Conservation (phyloP, 331 rosid species). For the Phaseolus coccineus region DNA sequence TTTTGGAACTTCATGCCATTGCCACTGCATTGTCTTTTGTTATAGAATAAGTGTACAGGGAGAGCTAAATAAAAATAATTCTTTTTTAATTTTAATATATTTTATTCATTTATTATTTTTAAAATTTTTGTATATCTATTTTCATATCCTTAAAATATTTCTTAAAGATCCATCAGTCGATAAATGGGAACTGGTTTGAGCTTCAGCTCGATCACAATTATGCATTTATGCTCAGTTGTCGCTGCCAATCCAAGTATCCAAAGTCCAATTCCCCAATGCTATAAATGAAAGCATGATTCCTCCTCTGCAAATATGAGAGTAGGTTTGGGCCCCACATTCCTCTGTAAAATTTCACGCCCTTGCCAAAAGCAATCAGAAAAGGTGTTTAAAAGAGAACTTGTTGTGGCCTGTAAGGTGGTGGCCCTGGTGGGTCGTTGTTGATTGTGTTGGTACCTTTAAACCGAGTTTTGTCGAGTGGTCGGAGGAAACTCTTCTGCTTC, state of each 20-base stretch:
- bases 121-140: no score
- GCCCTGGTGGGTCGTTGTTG: constrained; percentile 76
- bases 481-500: constrained; percentile 53
- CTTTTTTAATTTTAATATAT: no score
- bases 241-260: constrained; percentile 43
- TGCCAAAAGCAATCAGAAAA: constrained; percentile 56
- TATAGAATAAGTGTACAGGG: not conserved
- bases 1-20: constrained; percentile 13
- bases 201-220: not conserved
- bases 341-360: constrained; percentile 74
- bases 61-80: no score
- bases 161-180: no score
- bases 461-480: constrained; percentile 79
- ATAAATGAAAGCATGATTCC: constrained; percentile 23
- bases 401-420: constrained; percentile 69
- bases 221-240: constrained; percentile 13
- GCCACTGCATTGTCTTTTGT: not conserved
- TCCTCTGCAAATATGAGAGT: constrained; percentile 38
- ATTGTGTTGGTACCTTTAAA: constrained; percentile 67
- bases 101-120: no score
- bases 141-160: no score
- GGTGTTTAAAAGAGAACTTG: constrained; percentile 52
- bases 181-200: constrained; percentile 5
- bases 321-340: constrained; percentile 56
- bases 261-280: constrained; percentile 44